Conservation (phyloP, 768 basidiomycete genomes). For the Wakefieldia striispora region DNA sequence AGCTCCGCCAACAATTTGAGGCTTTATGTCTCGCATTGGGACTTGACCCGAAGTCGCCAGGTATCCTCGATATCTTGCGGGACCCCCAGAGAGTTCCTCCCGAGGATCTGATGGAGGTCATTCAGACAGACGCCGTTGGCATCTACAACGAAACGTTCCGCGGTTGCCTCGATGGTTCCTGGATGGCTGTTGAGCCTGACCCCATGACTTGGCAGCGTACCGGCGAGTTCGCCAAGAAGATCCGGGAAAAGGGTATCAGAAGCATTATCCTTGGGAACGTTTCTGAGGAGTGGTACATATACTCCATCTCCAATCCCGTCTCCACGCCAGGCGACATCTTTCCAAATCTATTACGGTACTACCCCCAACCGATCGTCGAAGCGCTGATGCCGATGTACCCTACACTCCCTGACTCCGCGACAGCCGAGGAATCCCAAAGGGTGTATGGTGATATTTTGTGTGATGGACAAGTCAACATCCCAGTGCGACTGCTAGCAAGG, state of each 20-base stretch:
- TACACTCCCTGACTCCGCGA: constrained; percentile 40
- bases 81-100: constrained; percentile 48
- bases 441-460: constrained; percentile 61
- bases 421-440: constrained; percentile 41
- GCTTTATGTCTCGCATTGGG: too few species aligned
- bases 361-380: constrained; percentile 47
- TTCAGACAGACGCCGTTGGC: constrained; percentile 57
- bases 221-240: constrained; percentile 53
- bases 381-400: constrained; percentile 45
- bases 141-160: constrained; percentile 60
- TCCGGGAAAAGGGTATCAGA: constrained; percentile 57
- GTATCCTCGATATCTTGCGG: constrained; percentile 47
- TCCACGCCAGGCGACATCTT: constrained; percentile 46
- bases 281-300: constrained; percentile 75
- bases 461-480: constrained; percentile 65
- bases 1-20: too few species aligned
- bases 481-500: constrained; percentile 58
- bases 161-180: constrained; percentile 57
- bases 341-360: constrained; percentile 61
- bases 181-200: constrained; percentile 51
- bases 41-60: constrained; percentile 43
- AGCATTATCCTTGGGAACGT: constrained; percentile 63
- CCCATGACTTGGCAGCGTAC: constrained; percentile 70
- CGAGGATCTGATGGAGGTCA: constrained; percentile 49
- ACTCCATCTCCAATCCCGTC: constrained; percentile 67